A percentile compares a stretch with the other conserved stretches of the same genome.
Evolutionary conservation across 2,329 filamentous ascomycete species (phyloP).

Genomic region (Podosphaera aphanis): DNA sequence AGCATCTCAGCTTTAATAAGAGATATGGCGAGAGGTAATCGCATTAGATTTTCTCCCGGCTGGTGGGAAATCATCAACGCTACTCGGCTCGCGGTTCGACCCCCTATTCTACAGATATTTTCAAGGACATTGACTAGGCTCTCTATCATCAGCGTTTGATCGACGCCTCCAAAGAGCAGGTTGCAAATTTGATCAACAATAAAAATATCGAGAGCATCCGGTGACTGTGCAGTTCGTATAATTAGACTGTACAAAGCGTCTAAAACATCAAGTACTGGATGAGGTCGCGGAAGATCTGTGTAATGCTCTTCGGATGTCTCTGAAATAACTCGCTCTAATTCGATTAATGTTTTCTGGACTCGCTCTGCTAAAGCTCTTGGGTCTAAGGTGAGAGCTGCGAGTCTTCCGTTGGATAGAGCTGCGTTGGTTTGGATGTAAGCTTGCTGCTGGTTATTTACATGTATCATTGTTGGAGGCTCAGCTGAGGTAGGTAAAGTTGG

Average conservation of each 20-base stretch:
- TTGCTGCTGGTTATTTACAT: constrained; percentile 27
- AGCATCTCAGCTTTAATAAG: constrained; percentile 35
- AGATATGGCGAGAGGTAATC: constrained; percentile 31
- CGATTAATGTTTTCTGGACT: constrained; percentile 32
- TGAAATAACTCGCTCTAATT: constrained; percentile 30
- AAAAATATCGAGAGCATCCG: constrained; percentile 34
- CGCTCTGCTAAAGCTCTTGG: constrained; percentile 28
- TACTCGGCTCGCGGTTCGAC: constrained; percentile 29
- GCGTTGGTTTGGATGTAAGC: constrained; percentile 31
- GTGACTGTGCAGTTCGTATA: constrained; percentile 37
- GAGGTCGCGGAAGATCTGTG: constrained; percentile 30
- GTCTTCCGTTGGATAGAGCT: constrained; percentile 27
- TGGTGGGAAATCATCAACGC: constrained; percentile 32
- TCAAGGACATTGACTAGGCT: constrained; percentile 38
- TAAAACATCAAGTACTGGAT: constrained; percentile 35
- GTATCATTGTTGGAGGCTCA: constrained; percentile 30
- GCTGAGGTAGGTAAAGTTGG: constrained; percentile 33
- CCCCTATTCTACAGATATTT: constrained; percentile 32
- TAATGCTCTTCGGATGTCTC: constrained; percentile 36
- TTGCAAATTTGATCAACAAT: constrained; percentile 35
- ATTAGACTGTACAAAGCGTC: constrained; percentile 38
- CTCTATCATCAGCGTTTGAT: constrained; percentile 33
- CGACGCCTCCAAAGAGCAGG: constrained; percentile 27
- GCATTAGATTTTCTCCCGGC: constrained; percentile 30
- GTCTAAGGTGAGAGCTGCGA: constrained; percentile 23